Evolutionary conservation across 2,329 filamentous ascomycete species (phyloP).

Genomic region (Fusarium sublunatum): DNA sequence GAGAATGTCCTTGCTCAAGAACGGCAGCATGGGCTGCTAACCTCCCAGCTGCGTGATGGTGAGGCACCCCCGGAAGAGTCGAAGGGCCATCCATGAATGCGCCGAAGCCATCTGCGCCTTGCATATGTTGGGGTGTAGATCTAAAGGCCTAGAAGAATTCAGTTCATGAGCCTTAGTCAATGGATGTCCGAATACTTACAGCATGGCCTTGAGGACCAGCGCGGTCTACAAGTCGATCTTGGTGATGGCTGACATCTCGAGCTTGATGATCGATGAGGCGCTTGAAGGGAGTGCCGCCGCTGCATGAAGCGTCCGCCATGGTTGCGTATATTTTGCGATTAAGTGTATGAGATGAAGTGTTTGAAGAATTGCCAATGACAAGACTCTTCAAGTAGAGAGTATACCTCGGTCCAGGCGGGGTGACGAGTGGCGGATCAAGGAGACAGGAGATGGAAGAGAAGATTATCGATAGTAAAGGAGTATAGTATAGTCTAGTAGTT

Average conservation of each 20-base stretch:
- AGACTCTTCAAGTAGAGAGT: conserved; percentile 15
- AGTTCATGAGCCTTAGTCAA: not conserved
- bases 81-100: conserved; percentile 51
- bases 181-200: conserved; percentile 43
- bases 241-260: conserved; percentile 56
- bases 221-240: conserved; percentile 53
- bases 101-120: conserved; percentile 50
- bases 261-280: conserved; percentile 56
- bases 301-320: conserved; percentile 58
- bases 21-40: conserved; percentile 52
- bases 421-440: conserved; percentile 5
- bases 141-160: conserved; percentile 48
- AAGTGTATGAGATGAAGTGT: conserved; percentile 2
- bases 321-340: not conserved
- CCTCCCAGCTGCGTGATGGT: conserved; percentile 51
- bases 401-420: conserved; percentile 36
- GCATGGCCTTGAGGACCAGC: conserved; percentile 44
- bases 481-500: not conserved
- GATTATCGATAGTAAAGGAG: not conserved
- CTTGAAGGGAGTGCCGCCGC: conserved; percentile 58
- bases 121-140: conserved; percentile 46
- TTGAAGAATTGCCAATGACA: conserved; percentile 3
- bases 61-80: conserved; percentile 46
- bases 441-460: not conserved
- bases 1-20: conserved; percentile 45